Conservation (phyloP, 2,329 filamentous ascomycete species). For the Alternaria arbusti region DNA sequence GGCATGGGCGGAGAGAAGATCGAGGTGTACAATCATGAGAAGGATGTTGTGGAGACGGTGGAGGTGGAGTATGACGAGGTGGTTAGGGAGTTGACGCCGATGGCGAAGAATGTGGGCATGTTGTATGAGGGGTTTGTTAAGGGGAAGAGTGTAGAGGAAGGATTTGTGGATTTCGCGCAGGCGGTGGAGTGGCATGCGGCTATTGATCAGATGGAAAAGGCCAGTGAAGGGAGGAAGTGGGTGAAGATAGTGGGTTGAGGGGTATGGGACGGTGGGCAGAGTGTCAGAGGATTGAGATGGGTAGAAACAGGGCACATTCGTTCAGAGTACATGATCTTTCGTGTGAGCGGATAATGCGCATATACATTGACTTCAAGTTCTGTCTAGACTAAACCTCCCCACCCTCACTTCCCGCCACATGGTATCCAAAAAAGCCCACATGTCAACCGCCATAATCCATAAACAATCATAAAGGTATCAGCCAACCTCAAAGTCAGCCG, state of each 20-base stretch:
- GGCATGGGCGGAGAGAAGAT: slow-evolving; percentile 52
- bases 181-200: not conserved
- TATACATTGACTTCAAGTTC: slow-evolving; percentile 14
- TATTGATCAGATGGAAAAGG: not conserved
- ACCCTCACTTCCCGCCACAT: not conserved
- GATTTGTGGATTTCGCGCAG: not conserved
- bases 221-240: not conserved
- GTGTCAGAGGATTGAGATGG: not conserved
- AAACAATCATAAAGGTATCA: not conserved
- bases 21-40: slow-evolving; percentile 59
- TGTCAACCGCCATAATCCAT: not conserved
- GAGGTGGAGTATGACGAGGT: slow-evolving; percentile 56
- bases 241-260: not conserved
- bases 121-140: slow-evolving; percentile 63
- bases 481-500: not conserved
- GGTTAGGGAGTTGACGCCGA: slow-evolving; percentile 47
- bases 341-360: not conserved
- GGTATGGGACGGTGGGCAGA: not conserved
- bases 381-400: slow-evolving; percentile 6
- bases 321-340: not conserved
- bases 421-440: not conserved
- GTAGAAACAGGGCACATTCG: not conserved
- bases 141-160: slow-evolving; percentile 21
- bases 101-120: slow-evolving; percentile 57
- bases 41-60: slow-evolving; percentile 53